Percentiles rank a stretch among this genome's conserved stretches.
These are phyloP conservation scores for Amanita subjunquillea DNA, from an alignment of 768 basidiomycete genomes.

Conservation along the genomic window DNA sequence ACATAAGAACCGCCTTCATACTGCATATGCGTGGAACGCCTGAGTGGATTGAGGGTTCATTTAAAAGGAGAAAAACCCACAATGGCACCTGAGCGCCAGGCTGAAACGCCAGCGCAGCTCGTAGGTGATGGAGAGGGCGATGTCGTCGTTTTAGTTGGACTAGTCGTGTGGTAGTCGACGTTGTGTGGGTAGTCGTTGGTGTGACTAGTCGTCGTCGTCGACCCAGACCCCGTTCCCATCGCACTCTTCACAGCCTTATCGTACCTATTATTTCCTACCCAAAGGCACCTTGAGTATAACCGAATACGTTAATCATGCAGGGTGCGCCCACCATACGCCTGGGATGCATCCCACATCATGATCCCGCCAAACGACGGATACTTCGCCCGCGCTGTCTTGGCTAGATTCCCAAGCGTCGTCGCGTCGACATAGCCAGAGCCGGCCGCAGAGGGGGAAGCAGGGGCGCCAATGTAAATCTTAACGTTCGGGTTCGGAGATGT, in stretches of 20 bases:
- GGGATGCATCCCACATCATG: conserved; percentile 31
- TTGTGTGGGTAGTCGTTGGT: conserved; percentile 11
- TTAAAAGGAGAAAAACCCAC: conserved; percentile 17
- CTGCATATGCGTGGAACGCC: conserved; percentile 12
- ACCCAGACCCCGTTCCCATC: conserved; percentile 17
- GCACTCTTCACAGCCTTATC: conserved; percentile 32
- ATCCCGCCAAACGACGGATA: conserved; percentile 48
- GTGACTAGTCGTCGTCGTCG: conserved; percentile 6
- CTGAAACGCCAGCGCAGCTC: conserved; percentile 30
- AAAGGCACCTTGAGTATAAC: neutral
- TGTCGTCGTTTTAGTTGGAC: neutral
- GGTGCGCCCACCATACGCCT: conserved; percentile 21
- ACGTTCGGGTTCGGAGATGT: conserved; percentile 40
- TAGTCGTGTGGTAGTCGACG: conserved; percentile 7
- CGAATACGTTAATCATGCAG: neutral
- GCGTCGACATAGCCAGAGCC: conserved; percentile 43
- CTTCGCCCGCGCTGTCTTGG: conserved; percentile 26
- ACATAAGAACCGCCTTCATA: conserved; percentile 32
- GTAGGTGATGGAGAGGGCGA: conserved; percentile 11
- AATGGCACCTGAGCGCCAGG: conserved; percentile 27
- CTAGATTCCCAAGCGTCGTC: conserved; percentile 28
- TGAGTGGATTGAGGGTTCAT: neutral
- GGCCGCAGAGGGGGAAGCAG: conserved; percentile 39
- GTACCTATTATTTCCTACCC: conserved; percentile 27
- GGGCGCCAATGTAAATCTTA: conserved; percentile 48